A percentile compares a stretch with the other conserved stretches of the same genome.
phyloP scores from a whole-genome alignment of 2,329 filamentous ascomycete species.

The Hawksworthiomyces lignivorus region DNA sequence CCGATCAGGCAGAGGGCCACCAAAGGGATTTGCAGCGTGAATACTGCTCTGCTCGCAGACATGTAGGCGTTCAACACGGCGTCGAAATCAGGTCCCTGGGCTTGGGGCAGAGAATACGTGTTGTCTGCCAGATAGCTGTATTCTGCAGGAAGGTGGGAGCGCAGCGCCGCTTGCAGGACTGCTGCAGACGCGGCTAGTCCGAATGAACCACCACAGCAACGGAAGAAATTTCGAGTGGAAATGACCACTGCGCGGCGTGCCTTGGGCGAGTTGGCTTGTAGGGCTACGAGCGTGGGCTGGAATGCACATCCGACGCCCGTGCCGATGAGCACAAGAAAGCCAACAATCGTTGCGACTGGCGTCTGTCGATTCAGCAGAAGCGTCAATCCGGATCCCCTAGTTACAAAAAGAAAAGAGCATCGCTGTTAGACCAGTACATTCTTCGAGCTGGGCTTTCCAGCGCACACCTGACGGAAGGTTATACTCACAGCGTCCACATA shows the following conservation, averaged over 20 bases:
- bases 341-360: constrained; percentile 19
- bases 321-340: constrained; percentile 25
- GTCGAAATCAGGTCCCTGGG: constrained; percentile 9
- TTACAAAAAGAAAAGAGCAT: too few species aligned
- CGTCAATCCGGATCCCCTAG: not conserved
- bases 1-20: constrained; percentile 43
- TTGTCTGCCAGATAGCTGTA: constrained; percentile 17
- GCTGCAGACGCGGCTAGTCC: constrained; percentile 23
- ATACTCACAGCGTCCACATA: constrained; percentile 20
- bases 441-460: too few species aligned
- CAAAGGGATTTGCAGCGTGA: constrained; percentile 47
- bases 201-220: constrained; percentile 27
- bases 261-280: constrained; percentile 27
- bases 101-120: constrained; percentile 22
- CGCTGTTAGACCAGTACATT: too few species aligned
- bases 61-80: constrained; percentile 22
- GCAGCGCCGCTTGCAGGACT: constrained; percentile 21
- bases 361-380: constrained; percentile 14
- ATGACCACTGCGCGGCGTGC: constrained; percentile 29
- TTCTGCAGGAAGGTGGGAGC: constrained; percentile 5
- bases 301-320: constrained; percentile 26
- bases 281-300: constrained; percentile 29
- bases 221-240: constrained; percentile 28
- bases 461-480: too few species aligned
- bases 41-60: constrained; percentile 45